Evolutionary conservation across 1,139 yeast genomes (phyloP).

Genomic region (Suhomyces bolitotheri): DNA sequence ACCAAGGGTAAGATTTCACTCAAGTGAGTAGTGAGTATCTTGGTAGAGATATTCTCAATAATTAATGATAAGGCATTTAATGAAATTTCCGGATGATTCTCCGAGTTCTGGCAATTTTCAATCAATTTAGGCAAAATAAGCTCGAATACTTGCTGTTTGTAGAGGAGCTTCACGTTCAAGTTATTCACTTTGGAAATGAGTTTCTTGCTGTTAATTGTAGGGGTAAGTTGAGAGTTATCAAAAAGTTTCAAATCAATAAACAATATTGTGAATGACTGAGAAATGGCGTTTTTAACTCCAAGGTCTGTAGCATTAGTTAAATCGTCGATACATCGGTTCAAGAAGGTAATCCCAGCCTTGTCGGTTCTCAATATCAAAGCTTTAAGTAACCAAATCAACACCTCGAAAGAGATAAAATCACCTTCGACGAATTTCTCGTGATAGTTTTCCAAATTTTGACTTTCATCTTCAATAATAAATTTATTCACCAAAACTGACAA

Average conservation of each 20-base stretch:
- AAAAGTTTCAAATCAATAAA: slow-evolving; percentile 66
- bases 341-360: slow-evolving; percentile 43
- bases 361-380: slow-evolving; percentile 66
- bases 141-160: slow-evolving; percentile 77
- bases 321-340: slow-evolving; percentile 25
- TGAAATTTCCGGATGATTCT: slow-evolving; percentile 37
- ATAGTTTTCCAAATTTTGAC: slow-evolving; percentile 1
- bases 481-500: slow-evolving; percentile 61
- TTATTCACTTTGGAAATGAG: slow-evolving; percentile 51
- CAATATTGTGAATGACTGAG: slow-evolving; percentile 62
- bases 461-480: slow-evolving; percentile 16
- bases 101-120: slow-evolving; percentile 28
- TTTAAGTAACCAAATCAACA: slow-evolving; percentile 68
- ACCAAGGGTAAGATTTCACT: slow-evolving; percentile 67
- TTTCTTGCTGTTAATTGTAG: slow-evolving; percentile 24
- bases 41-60: slow-evolving; percentile 62
- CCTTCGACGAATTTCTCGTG: slow-evolving; percentile 2
- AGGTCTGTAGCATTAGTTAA: slow-evolving; percentile 11
- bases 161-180: slow-evolving; percentile 61
- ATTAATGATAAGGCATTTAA: slow-evolving; percentile 68
- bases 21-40: slow-evolving; percentile 63
- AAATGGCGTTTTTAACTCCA: slow-evolving; percentile 21
- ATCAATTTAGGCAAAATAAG: slow-evolving; percentile 52
- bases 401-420: slow-evolving; percentile 41
- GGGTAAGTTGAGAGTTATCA: slow-evolving; percentile 33